These are phyloP conservation scores for Trichoderma lentiforme DNA, from an alignment of 2,329 filamentous ascomycete genomes.

Conservation along the genomic window DNA sequence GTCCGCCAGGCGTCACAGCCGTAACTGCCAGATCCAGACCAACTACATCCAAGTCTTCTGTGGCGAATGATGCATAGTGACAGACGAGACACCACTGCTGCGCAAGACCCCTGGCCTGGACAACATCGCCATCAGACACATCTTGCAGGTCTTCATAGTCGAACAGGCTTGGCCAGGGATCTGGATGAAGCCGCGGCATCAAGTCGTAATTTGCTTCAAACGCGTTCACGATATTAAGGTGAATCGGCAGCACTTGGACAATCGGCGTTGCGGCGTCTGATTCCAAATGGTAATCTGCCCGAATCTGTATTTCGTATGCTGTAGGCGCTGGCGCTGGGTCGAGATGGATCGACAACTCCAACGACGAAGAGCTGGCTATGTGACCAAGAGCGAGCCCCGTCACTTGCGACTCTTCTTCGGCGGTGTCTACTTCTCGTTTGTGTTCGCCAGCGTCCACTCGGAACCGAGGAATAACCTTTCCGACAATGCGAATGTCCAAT, in stretches of 20 bases:
- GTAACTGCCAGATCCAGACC: constrained; percentile 62
- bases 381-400: constrained; percentile 43
- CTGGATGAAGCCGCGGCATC: constrained; percentile 70
- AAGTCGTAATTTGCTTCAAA: constrained; percentile 94
- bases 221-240: constrained; percentile 71
- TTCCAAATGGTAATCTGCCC: constrained; percentile 72
- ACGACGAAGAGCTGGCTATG: constrained; percentile 45
- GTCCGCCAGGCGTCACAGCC: constrained; percentile 58
- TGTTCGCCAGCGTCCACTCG: constrained; percentile 38
- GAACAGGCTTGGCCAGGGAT: constrained; percentile 87
- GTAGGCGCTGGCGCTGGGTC: constrained; percentile 49
- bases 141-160: constrained; percentile 50
- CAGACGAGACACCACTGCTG: constrained; percentile 81
- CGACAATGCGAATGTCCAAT: constrained; percentile 65
- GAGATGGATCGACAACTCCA: constrained; percentile 46
- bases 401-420: constrained; percentile 42
- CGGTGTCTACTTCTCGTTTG: constrained; percentile 32
- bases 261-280: constrained; percentile 80
- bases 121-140: constrained; percentile 31
- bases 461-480: constrained; percentile 50
- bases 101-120: constrained; percentile 56
- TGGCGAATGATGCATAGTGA: constrained; percentile 71
- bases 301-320: constrained; percentile 67
- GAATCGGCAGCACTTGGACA: constrained; percentile 65
- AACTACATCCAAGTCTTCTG: constrained; percentile 62